A percentile compares a stretch with the other conserved stretches of the same genome.
These are phyloP conservation scores for Juncus inflexus DNA, from an alignment of 176 grass and related monocot species.

Conservation along the genomic window DNA sequence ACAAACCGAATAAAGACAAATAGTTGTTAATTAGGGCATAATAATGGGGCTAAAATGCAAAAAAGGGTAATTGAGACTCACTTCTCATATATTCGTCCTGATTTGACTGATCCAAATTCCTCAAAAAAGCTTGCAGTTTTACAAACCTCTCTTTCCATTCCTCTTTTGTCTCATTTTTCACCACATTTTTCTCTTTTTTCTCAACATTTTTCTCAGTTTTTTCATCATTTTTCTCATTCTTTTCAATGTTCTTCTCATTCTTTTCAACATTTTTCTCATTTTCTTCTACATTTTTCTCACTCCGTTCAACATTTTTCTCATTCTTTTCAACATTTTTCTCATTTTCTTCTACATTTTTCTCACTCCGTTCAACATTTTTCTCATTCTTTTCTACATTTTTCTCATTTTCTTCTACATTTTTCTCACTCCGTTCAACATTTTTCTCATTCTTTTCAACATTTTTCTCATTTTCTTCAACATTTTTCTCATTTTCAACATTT, in stretches of 20 bases:
- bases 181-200: constrained; percentile 20
- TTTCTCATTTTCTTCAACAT: constrained; percentile 22
- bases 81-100: constrained; percentile 76
- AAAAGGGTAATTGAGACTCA: constrained; percentile 38
- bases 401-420: constrained; percentile 5
- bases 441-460: constrained; percentile 2
- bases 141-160: constrained; percentile 68
- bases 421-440: constrained; percentile 11
- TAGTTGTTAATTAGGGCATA: not conserved
- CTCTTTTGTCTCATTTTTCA: constrained; percentile 27
- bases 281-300: constrained; percentile 10
- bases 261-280: constrained; percentile 8
- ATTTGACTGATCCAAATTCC: constrained; percentile 62
- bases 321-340: constrained; percentile 15
- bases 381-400: constrained; percentile 2
- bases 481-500: constrained; percentile 23
- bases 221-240: constrained; percentile 17
- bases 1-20: not conserved
- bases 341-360: not conserved
- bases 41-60: not conserved
- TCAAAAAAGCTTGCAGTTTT: constrained; percentile 67
- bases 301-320: constrained; percentile 4
- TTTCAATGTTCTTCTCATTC: not conserved
- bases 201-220: constrained; percentile 8
- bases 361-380: not conserved